phyloP scores from a whole-genome alignment of 345 rosid species.

The Corymbia maculata region DNA sequence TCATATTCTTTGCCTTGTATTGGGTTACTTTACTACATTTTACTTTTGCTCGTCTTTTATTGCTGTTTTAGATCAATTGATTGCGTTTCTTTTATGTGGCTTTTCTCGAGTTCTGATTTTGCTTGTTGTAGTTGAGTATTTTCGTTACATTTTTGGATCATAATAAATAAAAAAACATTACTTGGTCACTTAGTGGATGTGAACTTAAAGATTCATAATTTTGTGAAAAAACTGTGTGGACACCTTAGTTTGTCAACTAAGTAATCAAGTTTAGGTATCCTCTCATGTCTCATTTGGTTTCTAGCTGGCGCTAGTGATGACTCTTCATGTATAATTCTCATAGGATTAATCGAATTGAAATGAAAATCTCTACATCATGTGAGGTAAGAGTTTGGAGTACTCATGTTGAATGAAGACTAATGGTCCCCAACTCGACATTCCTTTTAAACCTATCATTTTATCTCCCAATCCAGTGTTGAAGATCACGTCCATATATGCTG shows the following conservation, averaged over 20 bases:
- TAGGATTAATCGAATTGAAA: too few relatives aligned
- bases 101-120: too few relatives aligned
- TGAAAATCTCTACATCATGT: accelerated
- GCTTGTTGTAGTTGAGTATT: background rate
- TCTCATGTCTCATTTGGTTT: background rate
- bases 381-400: too few relatives aligned
- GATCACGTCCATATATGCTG: background rate
- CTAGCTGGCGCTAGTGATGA: accelerated
- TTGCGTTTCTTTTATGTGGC: background rate
- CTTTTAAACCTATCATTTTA: background rate
- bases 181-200: too few relatives aligned
- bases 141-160: background rate
- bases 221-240: too few relatives aligned
- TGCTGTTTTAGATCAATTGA: background rate
- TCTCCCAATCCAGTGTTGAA: background rate
- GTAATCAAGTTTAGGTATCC: background rate
- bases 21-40: background rate
- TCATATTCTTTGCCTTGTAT: too few relatives aligned
- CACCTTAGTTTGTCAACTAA: too few relatives aligned
- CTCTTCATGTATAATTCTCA: too few relatives aligned
- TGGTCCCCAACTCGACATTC: background rate
- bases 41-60: too few relatives aligned
- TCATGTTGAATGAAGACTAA: accelerated
- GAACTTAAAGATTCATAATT: background rate
- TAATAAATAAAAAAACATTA: background rate